These are phyloP conservation scores for Dujonia santamariae DNA, from an alignment of 1,139 yeast genomes.

Conservation along the genomic window DNA sequence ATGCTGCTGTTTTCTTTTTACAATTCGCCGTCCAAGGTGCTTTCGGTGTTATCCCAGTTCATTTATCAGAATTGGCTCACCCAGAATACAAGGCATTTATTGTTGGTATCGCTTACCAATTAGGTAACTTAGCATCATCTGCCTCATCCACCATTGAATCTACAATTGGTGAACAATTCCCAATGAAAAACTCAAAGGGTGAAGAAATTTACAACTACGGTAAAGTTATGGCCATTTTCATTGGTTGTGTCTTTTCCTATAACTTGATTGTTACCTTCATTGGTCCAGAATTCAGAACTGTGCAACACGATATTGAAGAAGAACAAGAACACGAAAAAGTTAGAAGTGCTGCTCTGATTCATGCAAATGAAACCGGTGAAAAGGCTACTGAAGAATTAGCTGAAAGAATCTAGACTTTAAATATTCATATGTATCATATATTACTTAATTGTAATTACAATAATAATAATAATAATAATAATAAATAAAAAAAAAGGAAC, in stretches of 20 bases:
- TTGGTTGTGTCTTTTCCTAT: constrained; percentile 72
- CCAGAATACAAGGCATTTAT: constrained; percentile 65
- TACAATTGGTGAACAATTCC: constrained; percentile 60
- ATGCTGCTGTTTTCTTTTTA: constrained; percentile 67
- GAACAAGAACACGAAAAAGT: background rate
- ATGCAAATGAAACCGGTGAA: background rate
- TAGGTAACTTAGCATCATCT: constrained; percentile 71
- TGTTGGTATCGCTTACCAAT: constrained; percentile 66
- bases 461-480: too few species aligned
- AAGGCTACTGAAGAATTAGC: background rate
- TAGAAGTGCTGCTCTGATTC: background rate
- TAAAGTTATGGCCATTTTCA: constrained; percentile 74
- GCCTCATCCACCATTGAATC: constrained; percentile 74
- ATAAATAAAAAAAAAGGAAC: too few species aligned
- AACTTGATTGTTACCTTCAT: constrained; percentile 53
- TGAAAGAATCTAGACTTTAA: background rate
- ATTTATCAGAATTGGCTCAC: constrained; percentile 59
- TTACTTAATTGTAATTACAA: too few species aligned
- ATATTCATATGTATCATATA: too few species aligned
- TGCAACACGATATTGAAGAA: constrained; percentile 9
- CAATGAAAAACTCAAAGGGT: constrained; percentile 18
- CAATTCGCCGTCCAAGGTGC: constrained; percentile 76
- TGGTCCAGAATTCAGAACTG: constrained; percentile 67
- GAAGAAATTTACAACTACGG: constrained; percentile 24
- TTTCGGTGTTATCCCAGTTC: constrained; percentile 74